Base-by-base conservation (phyloP, 2,329 filamentous ascomycete species). In the Aspergillus sp. region DNA sequence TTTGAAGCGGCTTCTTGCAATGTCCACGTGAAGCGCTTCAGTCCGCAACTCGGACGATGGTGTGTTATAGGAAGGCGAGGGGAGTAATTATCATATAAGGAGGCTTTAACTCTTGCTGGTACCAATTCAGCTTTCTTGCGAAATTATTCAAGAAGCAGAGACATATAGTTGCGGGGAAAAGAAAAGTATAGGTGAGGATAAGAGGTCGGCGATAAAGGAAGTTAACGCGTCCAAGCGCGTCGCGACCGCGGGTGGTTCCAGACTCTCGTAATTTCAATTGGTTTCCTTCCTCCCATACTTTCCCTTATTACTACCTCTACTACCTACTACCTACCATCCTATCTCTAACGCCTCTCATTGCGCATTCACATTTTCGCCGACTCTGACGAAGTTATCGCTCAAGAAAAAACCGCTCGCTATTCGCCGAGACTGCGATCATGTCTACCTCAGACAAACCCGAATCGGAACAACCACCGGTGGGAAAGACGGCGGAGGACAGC, bases 401-500 rank as follows among this genome's bases (percentile, higher is more conserved):
- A 40, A 40, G 5, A 38, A n/a, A 2, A 7, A 9, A 25, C 23
- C 23, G 7, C 23, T 25, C 23, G n/a, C 23, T 25, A 25, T 36
- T 36, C 32, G 32, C 5, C 5, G 32, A 36, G 5, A 36, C 16
- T 13, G 16, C 32, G 14, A 36, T 36, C 32, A 36, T 36, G 32
- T 36, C 32, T 7, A 36, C 32, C 14, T 36, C 16, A 36, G 32
- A 47, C 54, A 16, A 54, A 61, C n/a, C 46, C 47, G 16, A 54
- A 49, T 34, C 54, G 53, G 38, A 46, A 50, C n/a, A 42, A 20
- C 11, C 11, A 55, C 59, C 56, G 36, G 53, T 50, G 50, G 59
- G 62, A 49, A 21, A 41, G 16, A 49, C 52, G 3, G 20, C 51
- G 32, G 59, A 69, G 63, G 72, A 68, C 66, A 66, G 64, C 65